Base-by-base conservation (phyloP, 163 green algal genomes). In the Coccomyxa subellipsoidea region DNA sequence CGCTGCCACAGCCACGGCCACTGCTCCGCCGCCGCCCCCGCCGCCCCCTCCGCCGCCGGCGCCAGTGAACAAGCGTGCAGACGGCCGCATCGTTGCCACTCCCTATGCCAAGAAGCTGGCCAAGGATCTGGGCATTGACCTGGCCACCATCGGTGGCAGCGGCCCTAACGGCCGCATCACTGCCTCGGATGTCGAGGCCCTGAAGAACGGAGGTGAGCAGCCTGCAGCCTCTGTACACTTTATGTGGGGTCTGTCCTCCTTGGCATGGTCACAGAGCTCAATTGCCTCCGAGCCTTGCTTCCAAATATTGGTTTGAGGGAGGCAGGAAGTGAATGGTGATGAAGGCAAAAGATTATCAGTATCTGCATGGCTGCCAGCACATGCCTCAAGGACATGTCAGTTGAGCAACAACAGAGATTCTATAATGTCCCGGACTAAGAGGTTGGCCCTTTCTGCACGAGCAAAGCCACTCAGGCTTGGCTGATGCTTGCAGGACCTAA, bases 61-160 rank as follows among this genome's bases (percentile, higher is more conserved):
- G 4, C 82, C 90, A 0, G 81, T 88, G 6, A 71, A 82, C 38
- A 86, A 85, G 59, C 80, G 85, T 10, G 69, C 80, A 40, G 84
- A 88, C 27, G 81, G 81, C 9, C 78, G 93, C 80, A 86, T 99
- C 40, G 94, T 99, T 53, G 96, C 96, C 34, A 99, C 96, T 0
- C 96, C 96, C 34, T 98, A 98, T 80, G 96, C 96, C 38, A 99
- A 99, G 92, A 98, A 99, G 90, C 94, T 98, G 54, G 96, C 96
- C 36, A 98, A 98, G 92, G 90, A 98, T n/a, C 89, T 98, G 72
- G 81, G 91, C 39, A 91, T 98, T 1, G 93, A 98, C 87, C 90
- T 99, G 69, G 87, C 88, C 27, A 92, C 86, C 27, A 80, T 99
- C 10, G 89, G 36, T 0, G 96, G 96, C 82, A 94, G 90, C 8